A percentile compares a stretch with the other conserved stretches of the same genome.
Evolutionary conservation across 1,284 basidiomycete genomes (phyloP).

Genomic region (Ceratobasidium papillatum): DNA sequence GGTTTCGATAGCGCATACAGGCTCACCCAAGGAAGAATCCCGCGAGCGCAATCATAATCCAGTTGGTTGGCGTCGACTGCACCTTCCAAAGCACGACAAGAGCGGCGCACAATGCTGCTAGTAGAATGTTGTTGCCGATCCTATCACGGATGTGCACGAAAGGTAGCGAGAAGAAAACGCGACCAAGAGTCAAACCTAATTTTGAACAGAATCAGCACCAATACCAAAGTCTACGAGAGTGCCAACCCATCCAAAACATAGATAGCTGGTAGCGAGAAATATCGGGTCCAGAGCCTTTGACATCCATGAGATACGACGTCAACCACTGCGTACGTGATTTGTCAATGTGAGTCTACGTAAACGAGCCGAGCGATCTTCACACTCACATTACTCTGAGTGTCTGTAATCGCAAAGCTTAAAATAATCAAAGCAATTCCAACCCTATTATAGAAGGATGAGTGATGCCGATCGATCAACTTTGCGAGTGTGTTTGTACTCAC

Average conservation of each 20-base stretch:
- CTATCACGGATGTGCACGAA: constrained; percentile 30
- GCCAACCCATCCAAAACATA: constrained; percentile 29
- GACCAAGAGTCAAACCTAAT: background rate
- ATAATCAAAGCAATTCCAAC: constrained; percentile 27
- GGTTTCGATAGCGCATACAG: background rate
- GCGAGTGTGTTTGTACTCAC: background rate
- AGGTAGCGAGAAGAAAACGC: constrained; percentile 28
- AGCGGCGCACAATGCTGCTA: constrained; percentile 6
- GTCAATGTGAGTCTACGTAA: background rate
- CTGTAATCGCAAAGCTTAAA: constrained; percentile 24
- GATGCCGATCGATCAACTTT: background rate
- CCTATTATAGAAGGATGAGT: background rate
- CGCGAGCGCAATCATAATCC: constrained; percentile 13
- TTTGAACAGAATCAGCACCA: background rate
- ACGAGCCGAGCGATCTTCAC: background rate
- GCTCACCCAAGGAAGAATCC: constrained; percentile 31
- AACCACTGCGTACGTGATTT: constrained; percentile 3
- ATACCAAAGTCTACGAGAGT: background rate
- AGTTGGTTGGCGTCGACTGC: background rate
- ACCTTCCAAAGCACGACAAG: constrained; percentile 16
- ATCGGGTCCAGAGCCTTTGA: constrained; percentile 27
- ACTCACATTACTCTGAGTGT: constrained; percentile 24
- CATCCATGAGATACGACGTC: constrained; percentile 27
- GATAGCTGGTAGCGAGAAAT: constrained; percentile 29
- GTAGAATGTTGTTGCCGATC: constrained; percentile 18